Conservation (phyloP, 2,329 filamentous ascomycete genomes). For the Fusarium napiforme region DNA sequence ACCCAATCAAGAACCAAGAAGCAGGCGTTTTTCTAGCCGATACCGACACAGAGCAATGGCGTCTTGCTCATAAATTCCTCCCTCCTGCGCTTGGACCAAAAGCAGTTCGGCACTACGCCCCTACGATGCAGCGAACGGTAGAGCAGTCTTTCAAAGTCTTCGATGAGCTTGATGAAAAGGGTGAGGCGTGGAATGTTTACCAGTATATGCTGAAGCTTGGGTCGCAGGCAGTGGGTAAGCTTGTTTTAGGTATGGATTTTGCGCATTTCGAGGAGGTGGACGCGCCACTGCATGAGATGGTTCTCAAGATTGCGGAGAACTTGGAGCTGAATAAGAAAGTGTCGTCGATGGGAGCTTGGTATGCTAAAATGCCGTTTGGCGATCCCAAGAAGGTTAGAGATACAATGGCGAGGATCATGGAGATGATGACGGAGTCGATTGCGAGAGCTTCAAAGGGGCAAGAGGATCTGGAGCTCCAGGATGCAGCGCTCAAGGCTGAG, state of each 20-base stretch:
- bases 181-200: constrained; percentile 60
- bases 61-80: constrained; percentile 68
- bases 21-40: constrained; percentile 60
- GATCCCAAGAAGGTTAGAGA: constrained; percentile 59
- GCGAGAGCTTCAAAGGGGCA: constrained; percentile 49
- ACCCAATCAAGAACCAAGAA: constrained; percentile 54
- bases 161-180: constrained; percentile 61
- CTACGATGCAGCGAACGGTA: constrained; percentile 66
- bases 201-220: constrained; percentile 62
- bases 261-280: constrained; percentile 57
- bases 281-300: constrained; percentile 62
- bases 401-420: constrained; percentile 47
- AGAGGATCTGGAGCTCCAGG: constrained; percentile 55
- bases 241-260: constrained; percentile 59
- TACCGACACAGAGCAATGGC: constrained; percentile 62
- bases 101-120: constrained; percentile 69
- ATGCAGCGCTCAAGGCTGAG: constrained; percentile 61
- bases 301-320: constrained; percentile 59
- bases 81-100: constrained; percentile 68
- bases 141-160: constrained; percentile 62
- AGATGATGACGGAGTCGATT: constrained; percentile 52
- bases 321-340: constrained; percentile 69
- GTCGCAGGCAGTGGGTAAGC: constrained; percentile 56
- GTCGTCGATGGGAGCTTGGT: constrained; percentile 65
- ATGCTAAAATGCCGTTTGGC: constrained; percentile 66